phyloP scores from a whole-genome alignment of 2,329 filamentous ascomycete species.

The Cladorrhinum sp. region DNA sequence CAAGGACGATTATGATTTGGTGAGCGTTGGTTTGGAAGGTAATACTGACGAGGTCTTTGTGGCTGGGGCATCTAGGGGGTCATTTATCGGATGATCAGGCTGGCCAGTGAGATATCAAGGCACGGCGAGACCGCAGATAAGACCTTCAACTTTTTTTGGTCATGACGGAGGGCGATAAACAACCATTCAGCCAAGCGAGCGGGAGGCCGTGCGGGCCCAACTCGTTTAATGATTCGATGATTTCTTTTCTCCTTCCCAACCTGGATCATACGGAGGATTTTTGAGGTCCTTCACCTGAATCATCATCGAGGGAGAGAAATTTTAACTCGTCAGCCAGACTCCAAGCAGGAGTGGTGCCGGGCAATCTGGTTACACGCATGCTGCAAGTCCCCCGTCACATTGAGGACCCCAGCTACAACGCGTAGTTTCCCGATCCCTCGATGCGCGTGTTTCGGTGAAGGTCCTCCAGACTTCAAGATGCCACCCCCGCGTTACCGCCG shows the following conservation, averaged over 20 bases:
- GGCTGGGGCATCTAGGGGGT: conserved; percentile 9
- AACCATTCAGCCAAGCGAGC: conserved; percentile 11
- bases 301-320: neutral
- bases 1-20: conserved; percentile 7
- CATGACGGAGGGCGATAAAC: conserved; percentile 19
- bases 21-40: neutral
- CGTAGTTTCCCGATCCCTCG: conserved; percentile 4
- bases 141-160: conserved; percentile 5
- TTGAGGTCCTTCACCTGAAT: conserved; percentile 7
- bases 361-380: conserved; percentile 14
- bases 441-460: neutral
- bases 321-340: conserved; percentile 11
- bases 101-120: conserved; percentile 11
- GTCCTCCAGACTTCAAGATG: neutral
- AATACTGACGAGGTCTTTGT: conserved; percentile 4
- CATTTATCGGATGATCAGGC: neutral
- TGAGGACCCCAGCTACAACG: conserved; percentile 11
- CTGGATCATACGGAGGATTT: conserved; percentile 11
- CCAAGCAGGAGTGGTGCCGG: conserved; percentile 6
- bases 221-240: conserved; percentile 2
- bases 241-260: conserved; percentile 14
- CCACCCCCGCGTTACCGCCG: neutral
- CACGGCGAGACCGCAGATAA: conserved; percentile 16
- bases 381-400: conserved; percentile 21
- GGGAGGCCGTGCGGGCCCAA: conserved; percentile 8